Conservation (phyloP, 768 basidiomycete species). For the Suillus variegatus region DNA sequence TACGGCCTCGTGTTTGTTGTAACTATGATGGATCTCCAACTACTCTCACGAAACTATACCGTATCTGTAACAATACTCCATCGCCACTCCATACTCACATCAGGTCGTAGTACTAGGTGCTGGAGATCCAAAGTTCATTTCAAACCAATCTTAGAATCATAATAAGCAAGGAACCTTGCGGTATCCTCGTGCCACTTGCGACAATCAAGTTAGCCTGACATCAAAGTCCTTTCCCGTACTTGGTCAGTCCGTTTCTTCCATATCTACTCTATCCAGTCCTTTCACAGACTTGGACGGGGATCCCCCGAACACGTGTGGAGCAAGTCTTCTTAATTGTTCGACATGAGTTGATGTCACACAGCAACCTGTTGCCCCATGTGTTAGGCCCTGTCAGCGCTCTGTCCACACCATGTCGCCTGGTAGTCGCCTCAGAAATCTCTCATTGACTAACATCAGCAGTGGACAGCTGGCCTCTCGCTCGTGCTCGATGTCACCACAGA, state of each 20-base stretch:
- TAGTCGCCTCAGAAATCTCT: slow-evolving; percentile 39
- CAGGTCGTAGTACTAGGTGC: not conserved
- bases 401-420: slow-evolving; percentile 44
- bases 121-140: not conserved
- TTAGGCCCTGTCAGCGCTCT: slow-evolving; percentile 12
- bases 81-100: not conserved
- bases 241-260: not conserved
- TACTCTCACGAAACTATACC: not conserved
- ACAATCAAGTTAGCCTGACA: not conserved
- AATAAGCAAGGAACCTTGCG: not conserved
- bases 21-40: not conserved
- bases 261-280: not conserved
- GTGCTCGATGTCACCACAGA: slow-evolving; percentile 48
- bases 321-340: slow-evolving; percentile 15
- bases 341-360: slow-evolving; percentile 14
- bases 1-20: not conserved
- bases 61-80: not conserved
- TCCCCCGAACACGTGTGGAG: slow-evolving; percentile 28
- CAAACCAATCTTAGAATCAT: not conserved
- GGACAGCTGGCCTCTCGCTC: slow-evolving; percentile 39
- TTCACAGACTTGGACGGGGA: slow-evolving; percentile 1
- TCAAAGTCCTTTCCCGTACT: not conserved
- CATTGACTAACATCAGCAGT: slow-evolving; percentile 37
- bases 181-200: not conserved
- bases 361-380: slow-evolving; percentile 19